Evolutionary conservation across 371 early-diverging fungal genomes (phyloP).

Genomic region (Haplosporangium sp.): DNA sequence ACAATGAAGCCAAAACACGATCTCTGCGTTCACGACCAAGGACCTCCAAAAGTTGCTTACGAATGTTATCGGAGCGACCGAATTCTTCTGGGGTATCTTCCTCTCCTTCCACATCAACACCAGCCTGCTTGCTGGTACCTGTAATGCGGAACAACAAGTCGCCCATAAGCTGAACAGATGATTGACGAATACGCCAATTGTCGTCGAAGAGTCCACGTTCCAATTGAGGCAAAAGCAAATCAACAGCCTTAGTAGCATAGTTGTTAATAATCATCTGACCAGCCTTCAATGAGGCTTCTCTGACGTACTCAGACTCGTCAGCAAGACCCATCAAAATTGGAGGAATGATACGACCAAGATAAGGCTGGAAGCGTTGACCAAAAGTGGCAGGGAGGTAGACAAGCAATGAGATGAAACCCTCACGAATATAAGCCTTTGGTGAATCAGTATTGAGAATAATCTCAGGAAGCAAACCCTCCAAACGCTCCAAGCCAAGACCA

Average conservation of each 20-base stretch:
- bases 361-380: slow-evolving; percentile 90
- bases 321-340: slow-evolving; percentile 92
- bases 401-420: slow-evolving; percentile 95
- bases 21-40: slow-evolving; percentile 92
- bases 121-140: slow-evolving; percentile 79
- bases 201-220: slow-evolving; percentile 90
- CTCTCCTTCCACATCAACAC: slow-evolving; percentile 65
- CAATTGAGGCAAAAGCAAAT: slow-evolving; percentile 91
- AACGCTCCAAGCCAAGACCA: slow-evolving; percentile 88
- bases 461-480: slow-evolving; percentile 92
- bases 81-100: slow-evolving; percentile 62
- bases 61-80: slow-evolving; percentile 72
- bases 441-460: slow-evolving; percentile 86
- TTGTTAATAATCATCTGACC: slow-evolving; percentile 94
- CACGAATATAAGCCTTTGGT: slow-evolving; percentile 86
- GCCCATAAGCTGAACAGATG: slow-evolving; percentile 94
- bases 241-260: slow-evolving; percentile 90
- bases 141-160: slow-evolving; percentile 94
- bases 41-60: slow-evolving; percentile 82
- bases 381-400: slow-evolving; percentile 96
- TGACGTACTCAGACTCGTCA: slow-evolving; percentile 95
- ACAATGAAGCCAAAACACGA: slow-evolving; percentile 91
- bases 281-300: slow-evolving; percentile 91
- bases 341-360: slow-evolving; percentile 88
- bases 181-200: slow-evolving; percentile 96